phyloP scores from a whole-genome alignment of 257 asterid species.

The Knoxia roxburghii region DNA sequence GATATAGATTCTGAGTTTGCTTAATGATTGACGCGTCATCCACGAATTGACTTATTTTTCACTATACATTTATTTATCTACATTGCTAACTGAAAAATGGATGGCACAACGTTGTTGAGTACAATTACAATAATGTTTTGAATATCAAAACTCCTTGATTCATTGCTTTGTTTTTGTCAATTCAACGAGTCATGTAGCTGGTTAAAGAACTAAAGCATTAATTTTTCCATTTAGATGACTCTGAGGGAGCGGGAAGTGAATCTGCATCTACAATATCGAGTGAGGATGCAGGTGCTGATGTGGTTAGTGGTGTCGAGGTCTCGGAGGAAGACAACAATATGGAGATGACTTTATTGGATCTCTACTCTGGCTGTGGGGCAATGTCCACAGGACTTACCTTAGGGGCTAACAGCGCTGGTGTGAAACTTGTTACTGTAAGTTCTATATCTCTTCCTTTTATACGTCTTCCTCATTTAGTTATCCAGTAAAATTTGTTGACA shows the following conservation, averaged over 20 bases:
- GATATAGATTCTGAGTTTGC: background rate
- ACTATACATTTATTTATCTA: too few species aligned
- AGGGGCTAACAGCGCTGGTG: constrained; percentile 63
- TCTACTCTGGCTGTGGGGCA: constrained; percentile 95
- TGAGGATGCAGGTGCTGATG: constrained; percentile 21
- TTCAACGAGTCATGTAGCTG: too few species aligned
- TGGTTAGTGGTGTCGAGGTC: constrained; percentile 11
- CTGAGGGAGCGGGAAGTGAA: constrained; percentile 28
- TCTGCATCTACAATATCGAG: constrained; percentile 58
- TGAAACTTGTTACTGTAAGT: constrained; percentile 66
- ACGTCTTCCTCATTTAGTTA: background rate
- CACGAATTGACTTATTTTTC: too few species aligned
- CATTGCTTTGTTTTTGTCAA: too few species aligned
- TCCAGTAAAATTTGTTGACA: too few species aligned
- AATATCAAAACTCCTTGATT: too few species aligned
- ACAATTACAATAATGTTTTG: too few species aligned
- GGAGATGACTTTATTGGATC: constrained; percentile 54
- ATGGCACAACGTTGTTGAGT: too few species aligned
- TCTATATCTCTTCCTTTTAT: background rate
- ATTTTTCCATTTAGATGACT: constrained; percentile 29
- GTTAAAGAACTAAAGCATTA: background rate
- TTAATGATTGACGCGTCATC: background rate
- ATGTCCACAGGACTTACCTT: constrained; percentile 89
- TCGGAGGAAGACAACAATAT: constrained; percentile 10
- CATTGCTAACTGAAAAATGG: too few species aligned